These are phyloP conservation scores for Calonectria montana DNA, from an alignment of 2,329 filamentous ascomycete genomes.

Conservation along the genomic window DNA sequence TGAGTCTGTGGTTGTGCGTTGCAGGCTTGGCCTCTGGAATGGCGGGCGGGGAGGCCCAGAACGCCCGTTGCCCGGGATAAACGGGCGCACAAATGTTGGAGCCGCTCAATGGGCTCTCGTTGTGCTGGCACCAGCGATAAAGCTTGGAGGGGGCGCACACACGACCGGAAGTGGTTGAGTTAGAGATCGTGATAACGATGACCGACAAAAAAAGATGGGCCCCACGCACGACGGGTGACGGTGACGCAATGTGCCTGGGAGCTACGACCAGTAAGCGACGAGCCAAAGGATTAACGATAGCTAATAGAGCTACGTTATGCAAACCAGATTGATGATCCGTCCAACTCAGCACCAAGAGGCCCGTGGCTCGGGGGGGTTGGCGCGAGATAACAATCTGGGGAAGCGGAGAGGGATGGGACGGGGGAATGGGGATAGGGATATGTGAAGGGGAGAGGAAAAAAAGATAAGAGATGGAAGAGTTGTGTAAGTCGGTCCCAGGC, in stretches of 20 bases:
- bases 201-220: conserved; percentile 31
- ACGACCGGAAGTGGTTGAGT: conserved; percentile 8
- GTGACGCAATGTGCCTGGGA: conserved; percentile 44
- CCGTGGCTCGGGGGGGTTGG: conserved; percentile 38
- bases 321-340: conserved; percentile 32
- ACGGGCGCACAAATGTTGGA: conserved; percentile 40
- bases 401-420: conserved; percentile 35
- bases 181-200: conserved; percentile 26
- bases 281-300: conserved; percentile 37
- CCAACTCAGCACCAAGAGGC: conserved; percentile 19
- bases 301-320: conserved; percentile 46
- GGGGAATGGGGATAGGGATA: conserved; percentile 6
- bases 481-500: conserved; percentile 30
- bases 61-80: conserved; percentile 42
- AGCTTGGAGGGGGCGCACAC: conserved; percentile 11
- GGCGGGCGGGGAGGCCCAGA: conserved; percentile 30
- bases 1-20: conserved; percentile 8
- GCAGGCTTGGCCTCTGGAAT: conserved; percentile 10
- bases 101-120: conserved; percentile 38
- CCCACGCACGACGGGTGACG: conserved; percentile 38
- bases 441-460: conserved; percentile 28
- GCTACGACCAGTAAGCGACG: conserved; percentile 42
- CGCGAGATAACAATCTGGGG: conserved; percentile 46
- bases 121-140: conserved; percentile 11
- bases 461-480: conserved; percentile 39